Evolutionary conservation across 805 yeast genomes (phyloP).

Genomic region (Starmerella ratchasimensis): DNA sequence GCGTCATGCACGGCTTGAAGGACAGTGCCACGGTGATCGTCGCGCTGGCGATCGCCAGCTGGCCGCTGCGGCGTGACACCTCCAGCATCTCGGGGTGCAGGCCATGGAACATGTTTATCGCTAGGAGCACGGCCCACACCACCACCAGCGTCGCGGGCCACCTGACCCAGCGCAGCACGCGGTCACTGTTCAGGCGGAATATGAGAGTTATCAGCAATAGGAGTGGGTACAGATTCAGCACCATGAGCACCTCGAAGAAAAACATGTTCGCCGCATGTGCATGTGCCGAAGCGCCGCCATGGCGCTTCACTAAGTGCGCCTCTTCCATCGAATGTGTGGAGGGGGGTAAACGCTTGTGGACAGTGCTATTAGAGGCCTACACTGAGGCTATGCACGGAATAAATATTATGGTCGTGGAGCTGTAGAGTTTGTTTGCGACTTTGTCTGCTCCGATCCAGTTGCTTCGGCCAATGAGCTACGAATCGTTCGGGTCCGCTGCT

Average conservation of each 20-base stretch:
- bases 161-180: slow-evolving; percentile 3
- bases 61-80: slow-evolving; percentile 64
- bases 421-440: too few species aligned
- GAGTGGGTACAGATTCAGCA: slow-evolving; percentile 13
- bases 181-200: not conserved
- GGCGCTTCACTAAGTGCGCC: slow-evolving; percentile 14
- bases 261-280: slow-evolving; percentile 15
- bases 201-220: slow-evolving; percentile 3
- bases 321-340: slow-evolving; percentile 1
- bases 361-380: too few species aligned
- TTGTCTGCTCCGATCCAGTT: too few species aligned
- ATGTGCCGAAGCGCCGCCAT: slow-evolving; percentile 16
- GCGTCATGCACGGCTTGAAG: slow-evolving; percentile 72
- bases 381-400: too few species aligned
- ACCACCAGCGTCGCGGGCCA: slow-evolving; percentile 8
- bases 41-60: slow-evolving; percentile 59
- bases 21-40: slow-evolving; percentile 66
- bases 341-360: too few species aligned
- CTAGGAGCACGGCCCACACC: slow-evolving; percentile 6
- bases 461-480: too few species aligned
- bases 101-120: slow-evolving; percentile 12
- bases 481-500: too few species aligned
- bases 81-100: slow-evolving; percentile 11
- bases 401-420: too few species aligned
- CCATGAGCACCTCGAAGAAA: slow-evolving; percentile 4